Evolutionary conservation across 495 filamentous ascomycete genomes (phyloP).

Genomic region (Daldinia bambusicola): DNA sequence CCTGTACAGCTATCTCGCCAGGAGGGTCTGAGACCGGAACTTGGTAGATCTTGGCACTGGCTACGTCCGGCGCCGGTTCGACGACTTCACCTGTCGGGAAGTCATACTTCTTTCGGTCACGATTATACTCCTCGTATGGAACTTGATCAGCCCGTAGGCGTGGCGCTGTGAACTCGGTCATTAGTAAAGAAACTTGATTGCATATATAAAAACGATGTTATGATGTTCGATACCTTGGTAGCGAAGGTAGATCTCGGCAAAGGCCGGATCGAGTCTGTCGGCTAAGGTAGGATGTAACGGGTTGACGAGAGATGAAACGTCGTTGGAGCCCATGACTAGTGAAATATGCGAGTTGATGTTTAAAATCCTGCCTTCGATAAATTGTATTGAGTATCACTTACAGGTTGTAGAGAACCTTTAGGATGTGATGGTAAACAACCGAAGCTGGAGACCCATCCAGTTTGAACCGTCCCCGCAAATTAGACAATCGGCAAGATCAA

Average conservation of each 20-base stretch:
- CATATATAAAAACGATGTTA: not conserved
- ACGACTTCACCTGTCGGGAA: conserved; percentile 45
- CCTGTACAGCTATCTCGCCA: conserved; percentile 50
- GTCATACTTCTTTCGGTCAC: conserved; percentile 47
- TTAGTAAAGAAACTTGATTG: conserved; percentile 15
- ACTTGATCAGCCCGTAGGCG: conserved; percentile 51
- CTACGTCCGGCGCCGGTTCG: conserved; percentile 45
- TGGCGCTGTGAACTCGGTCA: conserved; percentile 13
- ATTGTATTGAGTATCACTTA: conserved; percentile 11
- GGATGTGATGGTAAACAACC: not conserved
- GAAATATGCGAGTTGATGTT: conserved; percentile 20
- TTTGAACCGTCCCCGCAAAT: not conserved
- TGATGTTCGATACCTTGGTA: conserved; percentile 49
- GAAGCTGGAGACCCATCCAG: not conserved
- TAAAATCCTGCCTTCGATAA: conserved; percentile 9
- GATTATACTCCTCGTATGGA: conserved; percentile 52
- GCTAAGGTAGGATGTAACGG: conserved; percentile 48
- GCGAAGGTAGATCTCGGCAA: conserved; percentile 50
- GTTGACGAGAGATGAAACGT: conserved; percentile 42
- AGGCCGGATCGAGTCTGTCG: conserved; percentile 48
- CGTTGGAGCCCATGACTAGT: conserved; percentile 43
- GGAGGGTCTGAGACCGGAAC: conserved; percentile 48
- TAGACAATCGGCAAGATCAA: conserved; percentile 5
- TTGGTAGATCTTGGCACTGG: conserved; percentile 46
- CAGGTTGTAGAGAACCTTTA: conserved; percentile 3